Evolutionary conservation across 1,139 yeast species (phyloP).

Genomic region (Candida sanyaensis): DNA sequence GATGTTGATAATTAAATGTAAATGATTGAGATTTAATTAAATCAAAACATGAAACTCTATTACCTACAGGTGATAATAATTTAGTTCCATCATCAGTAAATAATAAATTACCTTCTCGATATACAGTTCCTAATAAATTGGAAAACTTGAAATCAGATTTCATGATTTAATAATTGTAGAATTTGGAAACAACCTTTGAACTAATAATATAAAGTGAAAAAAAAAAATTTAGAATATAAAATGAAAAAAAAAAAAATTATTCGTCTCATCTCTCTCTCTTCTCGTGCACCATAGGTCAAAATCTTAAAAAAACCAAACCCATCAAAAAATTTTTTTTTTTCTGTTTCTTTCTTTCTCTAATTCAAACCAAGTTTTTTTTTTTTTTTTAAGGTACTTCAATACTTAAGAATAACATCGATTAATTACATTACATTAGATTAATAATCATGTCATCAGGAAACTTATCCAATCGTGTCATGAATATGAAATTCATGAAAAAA

Average conservation of each 20-base stretch:
- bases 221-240: neutral
- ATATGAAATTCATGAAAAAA: slow-evolving; percentile 65
- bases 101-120: slow-evolving; percentile 85
- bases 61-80: slow-evolving; percentile 90
- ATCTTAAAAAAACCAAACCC: neutral
- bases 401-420: too few species aligned
- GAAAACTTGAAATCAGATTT: slow-evolving; percentile 63
- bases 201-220: neutral
- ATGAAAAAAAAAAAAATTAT: slow-evolving; percentile 1
- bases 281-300: neutral
- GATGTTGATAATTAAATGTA: slow-evolving; percentile 91
- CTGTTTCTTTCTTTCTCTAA: neutral
- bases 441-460: slow-evolving; percentile 20
- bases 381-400: too few species aligned
- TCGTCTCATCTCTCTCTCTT: slow-evolving; percentile 8
- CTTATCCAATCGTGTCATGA: slow-evolving; percentile 66
- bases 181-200: too few species aligned
- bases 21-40: slow-evolving; percentile 80
- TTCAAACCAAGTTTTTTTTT: too few species aligned
- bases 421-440: too few species aligned
- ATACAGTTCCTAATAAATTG: slow-evolving; percentile 91
- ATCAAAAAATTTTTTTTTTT: neutral
- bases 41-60: slow-evolving; percentile 87
- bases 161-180: slow-evolving; percentile 23
- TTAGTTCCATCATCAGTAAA: slow-evolving; percentile 86